Conservation (phyloP, 2,329 filamentous ascomycete genomes). For the Chaetomiaceae sp. region DNA sequence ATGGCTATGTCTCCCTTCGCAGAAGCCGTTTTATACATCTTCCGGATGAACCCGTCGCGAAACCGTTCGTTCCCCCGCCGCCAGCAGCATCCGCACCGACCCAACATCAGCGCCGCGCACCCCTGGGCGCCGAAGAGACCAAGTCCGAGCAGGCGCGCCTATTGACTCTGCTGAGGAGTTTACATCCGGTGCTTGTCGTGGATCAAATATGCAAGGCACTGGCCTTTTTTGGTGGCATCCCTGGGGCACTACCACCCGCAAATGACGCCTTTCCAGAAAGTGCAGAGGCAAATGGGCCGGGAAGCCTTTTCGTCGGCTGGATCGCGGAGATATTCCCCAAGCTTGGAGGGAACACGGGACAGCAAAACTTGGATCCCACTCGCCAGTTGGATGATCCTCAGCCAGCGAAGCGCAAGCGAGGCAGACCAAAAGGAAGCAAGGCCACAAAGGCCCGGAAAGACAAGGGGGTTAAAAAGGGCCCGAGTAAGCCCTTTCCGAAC, state of each 20-base stretch:
- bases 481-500: slow-evolving; percentile 22
- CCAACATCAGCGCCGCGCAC: slow-evolving; percentile 11
- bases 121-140: slow-evolving; percentile 43
- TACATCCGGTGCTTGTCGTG: slow-evolving; percentile 53
- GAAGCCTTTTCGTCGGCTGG: slow-evolving; percentile 57
- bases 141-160: slow-evolving; percentile 58
- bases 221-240: slow-evolving; percentile 59
- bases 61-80: slow-evolving; percentile 16
- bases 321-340: slow-evolving; percentile 58
- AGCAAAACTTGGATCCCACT: slow-evolving; percentile 26
- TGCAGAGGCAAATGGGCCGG: slow-evolving; percentile 51
- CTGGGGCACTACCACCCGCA: slow-evolving; percentile 47
- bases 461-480: slow-evolving; percentile 48
- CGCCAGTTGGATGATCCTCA: slow-evolving; percentile 18
- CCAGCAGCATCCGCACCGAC: slow-evolving; percentile 7
- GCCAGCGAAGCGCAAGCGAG: slow-evolving; percentile 41
- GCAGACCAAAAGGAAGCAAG: slow-evolving; percentile 55
- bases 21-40: slow-evolving; percentile 37
- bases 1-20: slow-evolving; percentile 48
- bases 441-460: slow-evolving; percentile 43
- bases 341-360: slow-evolving; percentile 26
- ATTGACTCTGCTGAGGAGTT: slow-evolving; percentile 50
- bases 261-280: slow-evolving; percentile 52
- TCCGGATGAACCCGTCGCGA: slow-evolving; percentile 25
- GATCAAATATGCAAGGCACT: slow-evolving; percentile 59